A percentile compares a stretch with the other conserved stretches of the same genome.
Conservation (phyloP, 805 yeast species). For the Candida boleticola region DNA sequence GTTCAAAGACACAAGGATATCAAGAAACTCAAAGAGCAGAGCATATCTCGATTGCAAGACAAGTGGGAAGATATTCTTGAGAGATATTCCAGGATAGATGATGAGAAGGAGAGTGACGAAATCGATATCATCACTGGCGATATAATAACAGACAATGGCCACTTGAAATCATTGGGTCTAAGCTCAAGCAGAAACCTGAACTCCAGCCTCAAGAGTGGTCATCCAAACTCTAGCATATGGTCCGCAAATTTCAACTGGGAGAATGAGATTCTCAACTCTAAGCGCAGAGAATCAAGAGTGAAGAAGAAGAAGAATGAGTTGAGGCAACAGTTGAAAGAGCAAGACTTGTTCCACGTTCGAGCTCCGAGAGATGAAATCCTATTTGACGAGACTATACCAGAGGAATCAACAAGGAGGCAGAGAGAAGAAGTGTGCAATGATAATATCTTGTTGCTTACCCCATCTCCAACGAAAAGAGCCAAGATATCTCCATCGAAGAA, state of each 20-base stretch:
- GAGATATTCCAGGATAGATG: slow-evolving; percentile 48
- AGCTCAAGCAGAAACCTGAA: slow-evolving; percentile 3
- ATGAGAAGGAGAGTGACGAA: slow-evolving; percentile 56
- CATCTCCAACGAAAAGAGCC: slow-evolving; percentile 29
- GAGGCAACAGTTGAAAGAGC: neutral
- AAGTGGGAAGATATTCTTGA: slow-evolving; percentile 54
- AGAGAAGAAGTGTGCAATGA: slow-evolving; percentile 15
- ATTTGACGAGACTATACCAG: neutral
- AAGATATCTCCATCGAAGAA: slow-evolving; percentile 6
- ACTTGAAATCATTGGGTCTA: slow-evolving; percentile 46
- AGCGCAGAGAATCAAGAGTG: slow-evolving; percentile 13
- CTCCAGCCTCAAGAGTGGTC: slow-evolving; percentile 1
- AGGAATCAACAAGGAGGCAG: neutral
- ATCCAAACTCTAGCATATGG: slow-evolving; percentile 4
- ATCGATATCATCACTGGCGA: slow-evolving; percentile 65
- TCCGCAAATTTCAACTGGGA: slow-evolving; percentile 3
- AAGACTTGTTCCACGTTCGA: slow-evolving; percentile 4
- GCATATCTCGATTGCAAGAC: slow-evolving; percentile 22
- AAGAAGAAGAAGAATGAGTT: slow-evolving; percentile 15
- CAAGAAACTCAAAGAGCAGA: slow-evolving; percentile 24
- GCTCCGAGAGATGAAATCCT: neutral
- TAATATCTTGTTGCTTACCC: slow-evolving; percentile 23
- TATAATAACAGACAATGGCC: slow-evolving; percentile 67
- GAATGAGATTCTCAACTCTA: neutral
- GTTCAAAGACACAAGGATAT: slow-evolving; percentile 22